These are phyloP conservation scores for Alternaria incomplexa DNA, from an alignment of 2,329 filamentous ascomycete species.

Conservation along the genomic window DNA sequence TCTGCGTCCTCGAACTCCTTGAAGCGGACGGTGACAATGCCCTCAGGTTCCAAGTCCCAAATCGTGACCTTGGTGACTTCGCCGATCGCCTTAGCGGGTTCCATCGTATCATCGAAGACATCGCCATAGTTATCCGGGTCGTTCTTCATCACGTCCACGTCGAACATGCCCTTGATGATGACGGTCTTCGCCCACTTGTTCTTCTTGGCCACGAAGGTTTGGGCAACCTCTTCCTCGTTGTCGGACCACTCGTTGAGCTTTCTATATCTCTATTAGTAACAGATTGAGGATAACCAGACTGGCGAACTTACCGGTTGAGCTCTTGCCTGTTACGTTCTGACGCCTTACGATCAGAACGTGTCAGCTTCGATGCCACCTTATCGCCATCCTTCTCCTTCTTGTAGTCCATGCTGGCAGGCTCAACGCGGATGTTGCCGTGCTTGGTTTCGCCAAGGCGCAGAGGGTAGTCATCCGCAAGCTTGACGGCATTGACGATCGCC, in stretches of 20 bases:
- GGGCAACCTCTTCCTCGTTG: constrained; percentile 65
- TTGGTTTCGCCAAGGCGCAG: constrained; percentile 68
- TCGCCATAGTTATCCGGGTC: no score
- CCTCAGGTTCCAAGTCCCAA: constrained; percentile 84
- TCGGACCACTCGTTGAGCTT: constrained; percentile 96
- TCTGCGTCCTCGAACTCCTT: constrained; percentile 67
- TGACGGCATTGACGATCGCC: constrained; percentile 85
- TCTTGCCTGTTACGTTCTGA: constrained; percentile 91
- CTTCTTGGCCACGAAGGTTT: constrained; percentile 55
- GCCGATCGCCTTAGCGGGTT: constrained; percentile 59
- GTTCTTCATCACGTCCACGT: no score
- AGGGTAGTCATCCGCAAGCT: constrained; percentile 79
- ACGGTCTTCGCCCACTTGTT: constrained; percentile 78
- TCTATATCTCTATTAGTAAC: constrained; percentile 52
- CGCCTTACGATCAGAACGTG: constrained; percentile 78
- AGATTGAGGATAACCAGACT: neutral
- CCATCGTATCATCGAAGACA: no score
- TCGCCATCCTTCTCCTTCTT: constrained; percentile 79
- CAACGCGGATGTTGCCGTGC: constrained; percentile 72
- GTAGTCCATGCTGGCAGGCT: constrained; percentile 86
- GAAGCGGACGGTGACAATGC: constrained; percentile 86
- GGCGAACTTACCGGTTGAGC: constrained; percentile 65
- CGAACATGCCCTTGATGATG: constrained; percentile 84
- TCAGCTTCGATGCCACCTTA: constrained; percentile 55
- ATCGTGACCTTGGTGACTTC: constrained; percentile 89